Percentiles rank a stretch among this genome's conserved stretches.
Conservation (phyloP, 2,329 filamentous ascomycete species). For the Trichoderma hamatum region DNA sequence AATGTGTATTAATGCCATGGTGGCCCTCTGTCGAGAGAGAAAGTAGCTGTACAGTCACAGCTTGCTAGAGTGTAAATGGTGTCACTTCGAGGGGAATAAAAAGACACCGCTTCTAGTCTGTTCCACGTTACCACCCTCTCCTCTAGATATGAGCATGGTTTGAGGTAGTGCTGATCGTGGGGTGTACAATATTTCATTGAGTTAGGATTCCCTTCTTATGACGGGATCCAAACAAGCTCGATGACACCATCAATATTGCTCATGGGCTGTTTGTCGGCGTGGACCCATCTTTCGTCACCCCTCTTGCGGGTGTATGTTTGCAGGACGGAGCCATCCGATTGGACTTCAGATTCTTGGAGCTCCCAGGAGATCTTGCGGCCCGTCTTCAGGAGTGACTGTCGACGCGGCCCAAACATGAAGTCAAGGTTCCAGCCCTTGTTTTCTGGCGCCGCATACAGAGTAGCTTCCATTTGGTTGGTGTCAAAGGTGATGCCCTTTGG, state of each 20-base stretch:
- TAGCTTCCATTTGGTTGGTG: conserved; percentile 55
- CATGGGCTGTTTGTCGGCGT: conserved; percentile 51
- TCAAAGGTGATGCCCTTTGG: conserved; percentile 55
- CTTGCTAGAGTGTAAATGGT: neutral
- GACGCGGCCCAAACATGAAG: conserved; percentile 54
- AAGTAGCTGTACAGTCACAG: neutral
- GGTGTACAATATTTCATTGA: neutral
- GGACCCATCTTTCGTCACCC: conserved; percentile 57
- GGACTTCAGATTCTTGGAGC: conserved; percentile 52
- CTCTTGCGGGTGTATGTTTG: conserved; percentile 58
- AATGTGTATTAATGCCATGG: neutral
- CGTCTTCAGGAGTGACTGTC: conserved; percentile 51
- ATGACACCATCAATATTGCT: conserved; percentile 57
- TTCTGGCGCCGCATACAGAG: conserved; percentile 53
- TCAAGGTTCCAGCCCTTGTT: conserved; percentile 56
- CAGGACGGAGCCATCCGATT: conserved; percentile 53
- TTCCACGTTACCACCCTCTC: neutral
- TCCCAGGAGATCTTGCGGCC: conserved; percentile 59
- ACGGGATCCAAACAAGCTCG: conserved; percentile 59
- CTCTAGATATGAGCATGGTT: neutral
- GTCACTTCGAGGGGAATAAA: neutral
- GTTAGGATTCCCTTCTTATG: neutral
- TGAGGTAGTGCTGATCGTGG: neutral
- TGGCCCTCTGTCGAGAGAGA: neutral
- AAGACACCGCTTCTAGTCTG: neutral